Evolutionary conservation across 768 basidiomycete species (phyloP), one percentile per base, ranked within the genome.

Genomic region (Melanogaster broomeanus): DNA sequence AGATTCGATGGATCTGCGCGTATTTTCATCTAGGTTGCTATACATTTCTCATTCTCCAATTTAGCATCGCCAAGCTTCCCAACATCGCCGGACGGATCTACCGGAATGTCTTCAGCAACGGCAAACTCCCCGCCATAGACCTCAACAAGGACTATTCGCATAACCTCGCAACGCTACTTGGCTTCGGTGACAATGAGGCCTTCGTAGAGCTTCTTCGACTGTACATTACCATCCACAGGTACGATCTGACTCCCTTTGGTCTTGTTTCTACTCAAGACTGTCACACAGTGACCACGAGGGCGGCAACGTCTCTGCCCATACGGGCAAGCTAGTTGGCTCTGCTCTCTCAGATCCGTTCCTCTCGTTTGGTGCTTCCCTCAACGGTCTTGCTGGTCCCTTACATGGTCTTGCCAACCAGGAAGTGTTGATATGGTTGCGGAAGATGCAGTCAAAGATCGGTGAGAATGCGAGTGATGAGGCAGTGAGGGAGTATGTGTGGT

Each of bases 321-420:
- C 93, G 19, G 90, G 90, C 51, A 92, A 95, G 72, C 79, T 94
- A 19, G 93, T 95, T 57, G 93, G 92, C 49, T 94, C 93, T 48
- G 95, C 96, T 46, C 87, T 98, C 51, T 95, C 95, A 0, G 96
- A 98, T 69, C 96, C 96, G 48, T 98, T 97, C 92, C 84, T 98
- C 22, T 82, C 95, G 6, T 98, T 92, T 68, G 84, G 81, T 52
- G 96, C 96, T 42, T 89, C 94, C 28, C 77, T 98, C 54, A 96
- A 96, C 62, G 96, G 96, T 75, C 86, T 98, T 38, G 96, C 96
- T 42, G 96, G 96, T 27, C 96, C 96, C 35, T 85, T 98, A 10
- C 96, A 98, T 74, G 96, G 95, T 64, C 85, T 95, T 33, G 92
- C 93, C 35, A 96, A 98, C 80, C 96, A 98, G 75, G 96, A 98